Base-by-base conservation (phyloP, 176 grass and related monocot genomes). In the Oropetium thomaeum region DNA sequence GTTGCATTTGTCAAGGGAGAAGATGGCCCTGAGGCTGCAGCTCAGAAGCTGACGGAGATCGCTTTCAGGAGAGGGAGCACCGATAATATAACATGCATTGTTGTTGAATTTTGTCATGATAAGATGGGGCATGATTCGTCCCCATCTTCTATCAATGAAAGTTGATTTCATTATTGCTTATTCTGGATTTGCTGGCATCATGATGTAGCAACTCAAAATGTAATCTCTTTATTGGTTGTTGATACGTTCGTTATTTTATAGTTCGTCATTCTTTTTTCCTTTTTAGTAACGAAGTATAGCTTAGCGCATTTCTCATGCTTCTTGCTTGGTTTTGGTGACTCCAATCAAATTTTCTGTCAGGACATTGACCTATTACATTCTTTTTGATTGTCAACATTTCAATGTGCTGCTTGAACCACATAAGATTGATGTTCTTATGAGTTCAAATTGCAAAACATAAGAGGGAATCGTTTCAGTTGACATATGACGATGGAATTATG, bases 81-180 rank as follows among this genome's bases (percentile, higher is more conserved):
- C 0, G 92, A 96, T 67, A 96, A 96, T 69, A 84, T 96, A 71
- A 96, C 92, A 63, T 91, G 92, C 55, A 89, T 96, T 71, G 88
- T 96, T 75, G 80, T 96, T 37, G 79, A 89, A 82, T 87, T 96
- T 80, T 73, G 65, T 37, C 86, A 86, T 84, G 86, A 88, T 53
- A 86, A 88, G 75, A 74, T 80, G 76, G 30, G 25, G 47, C 37
- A 63, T 49, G 69, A 48, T 93, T 60, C 77, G 40, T 11, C 65
- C 41, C n/a, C 58, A 20, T 84, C 81, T 71, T 84, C 81, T 71
- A 47, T 45, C 63, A 63, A 81, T 69, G 57, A 78, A 65, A 91
- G 67, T 85, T 95, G 61, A 88, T 61, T 41, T 62, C 16, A 22
- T 67, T 13, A 62, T 62, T 71, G 71, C 49, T 67, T 70, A 48